Evolutionary conservation across 768 basidiomycete genomes (phyloP), one percentile per base, ranked within the genome.

Genomic region (Baorangia bicolor): DNA sequence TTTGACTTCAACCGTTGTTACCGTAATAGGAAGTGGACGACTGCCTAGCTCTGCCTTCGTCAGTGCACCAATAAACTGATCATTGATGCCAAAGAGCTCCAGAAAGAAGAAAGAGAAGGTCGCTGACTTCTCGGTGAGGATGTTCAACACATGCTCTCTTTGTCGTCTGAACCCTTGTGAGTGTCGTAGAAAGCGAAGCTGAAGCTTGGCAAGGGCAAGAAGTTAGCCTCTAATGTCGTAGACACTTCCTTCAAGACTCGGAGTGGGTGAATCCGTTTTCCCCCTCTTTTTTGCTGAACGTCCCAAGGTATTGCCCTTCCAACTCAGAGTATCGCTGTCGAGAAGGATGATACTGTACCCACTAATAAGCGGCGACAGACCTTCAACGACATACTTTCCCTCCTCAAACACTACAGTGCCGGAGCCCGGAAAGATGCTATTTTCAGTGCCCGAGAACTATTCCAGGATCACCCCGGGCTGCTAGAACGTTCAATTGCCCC

Each of bases 171-270:
- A 37, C 54, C 25, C 16, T 23, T 27, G 18, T 34, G 35, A 43
- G 14, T 28, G 38, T 54, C 28, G 25, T 71, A 98, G 93, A 98
- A 94, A 92, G 86, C 92, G 25, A 98, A 91, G 72, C 80, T 97
- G 35, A 99, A 97, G 73, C 89, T 99, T 47, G 96, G 96, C 34
- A 99, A 96, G 70, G 94, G 92, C 41, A 98, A 95, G 72, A 83
- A 88, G 64, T 69, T 77, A 11, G 79, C 94, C 11, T 79, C 75
- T 43, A 98, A 98, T 79, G 91, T 84, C 6, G 83, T 98, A 61
- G 92, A 98, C 73, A 98, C 96, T 2, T 94, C 95, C 1, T 98
- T 96, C 82, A 94, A 95, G 69, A 86, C 93, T 31, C 85, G 92
- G 56, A 92, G 96, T 97, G 66, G 64, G 90, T 77, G 46, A 33